phyloP scores from a whole-genome alignment of 1,139 yeast genomes.

The Suhomyces guaymorum region DNA sequence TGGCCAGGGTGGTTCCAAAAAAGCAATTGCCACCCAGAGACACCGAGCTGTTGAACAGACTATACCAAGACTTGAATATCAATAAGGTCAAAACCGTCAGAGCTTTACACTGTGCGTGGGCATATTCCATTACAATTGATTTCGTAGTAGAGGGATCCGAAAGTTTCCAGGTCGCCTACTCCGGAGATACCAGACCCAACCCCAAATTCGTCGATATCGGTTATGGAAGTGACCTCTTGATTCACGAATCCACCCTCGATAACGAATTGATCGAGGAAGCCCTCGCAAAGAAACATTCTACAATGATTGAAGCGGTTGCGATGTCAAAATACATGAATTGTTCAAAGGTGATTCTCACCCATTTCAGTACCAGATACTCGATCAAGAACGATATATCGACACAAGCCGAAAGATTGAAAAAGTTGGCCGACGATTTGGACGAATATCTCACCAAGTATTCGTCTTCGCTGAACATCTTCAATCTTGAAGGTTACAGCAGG shows the following conservation, averaged over 20 bases:
- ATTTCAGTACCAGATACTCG: conserved; percentile 89
- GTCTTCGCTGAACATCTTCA: conserved; percentile 30
- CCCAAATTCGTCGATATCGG: conserved; percentile 63
- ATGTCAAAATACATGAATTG: conserved; percentile 75
- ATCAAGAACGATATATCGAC: conserved; percentile 52
- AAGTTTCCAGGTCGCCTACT: conserved; percentile 73
- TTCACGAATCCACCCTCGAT: conserved; percentile 93
- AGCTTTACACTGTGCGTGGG: conserved; percentile 83
- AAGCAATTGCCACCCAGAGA: conserved; percentile 22
- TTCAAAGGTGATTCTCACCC: conserved; percentile 73
- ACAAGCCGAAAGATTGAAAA: conserved; percentile 21
- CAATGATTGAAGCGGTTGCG: conserved; percentile 81
- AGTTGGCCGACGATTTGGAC: conserved; percentile 25
- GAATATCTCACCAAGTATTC: conserved; percentile 27
- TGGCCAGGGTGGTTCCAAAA: conserved; percentile 22
- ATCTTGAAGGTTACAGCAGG: conserved; percentile 14
- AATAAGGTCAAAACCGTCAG: conserved; percentile 55
- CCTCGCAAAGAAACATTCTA: conserved; percentile 78
- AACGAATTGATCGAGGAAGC: conserved; percentile 84
- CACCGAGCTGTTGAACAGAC: conserved; percentile 17
- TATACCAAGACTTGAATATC: conserved; percentile 32
- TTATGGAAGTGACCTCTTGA: conserved; percentile 65
- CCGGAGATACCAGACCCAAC: conserved; percentile 95
- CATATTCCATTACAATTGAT: conserved; percentile 69
- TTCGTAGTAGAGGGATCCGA: conserved; percentile 34